Evolutionary conservation across 495 filamentous ascomycete species (phyloP).

Genomic region (Lentithecium fluviatile): DNA sequence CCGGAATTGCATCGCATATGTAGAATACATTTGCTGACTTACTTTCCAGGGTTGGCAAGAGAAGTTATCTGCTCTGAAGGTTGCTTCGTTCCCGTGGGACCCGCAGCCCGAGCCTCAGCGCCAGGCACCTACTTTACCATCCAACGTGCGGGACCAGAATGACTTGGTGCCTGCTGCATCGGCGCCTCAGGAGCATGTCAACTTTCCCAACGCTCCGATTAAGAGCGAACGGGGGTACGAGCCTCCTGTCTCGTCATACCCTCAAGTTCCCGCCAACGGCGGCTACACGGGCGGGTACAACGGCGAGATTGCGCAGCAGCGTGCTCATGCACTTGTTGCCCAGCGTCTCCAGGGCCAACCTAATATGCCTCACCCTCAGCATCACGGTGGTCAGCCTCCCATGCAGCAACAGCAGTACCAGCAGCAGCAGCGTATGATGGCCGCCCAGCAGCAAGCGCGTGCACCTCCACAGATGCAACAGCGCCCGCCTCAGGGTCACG

Average conservation of each 20-base stretch:
- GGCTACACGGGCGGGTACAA: conserved; percentile 46
- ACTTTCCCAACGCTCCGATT: conserved; percentile 54
- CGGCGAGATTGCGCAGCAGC: conserved; percentile 58
- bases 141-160: conserved; percentile 52
- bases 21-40: conserved; percentile 13
- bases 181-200: conserved; percentile 32
- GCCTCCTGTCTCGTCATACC: conserved; percentile 30
- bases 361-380: conserved; percentile 19
- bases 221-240: conserved; percentile 72
- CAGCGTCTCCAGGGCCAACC: conserved; percentile 54
- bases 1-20: neutral
- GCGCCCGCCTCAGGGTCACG: conserved; percentile 39
- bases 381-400: conserved; percentile 10
- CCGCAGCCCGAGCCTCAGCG: conserved; percentile 60
- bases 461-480: conserved; percentile 44
- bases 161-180: conserved; percentile 38
- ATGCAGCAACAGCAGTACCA: conserved; percentile 12
- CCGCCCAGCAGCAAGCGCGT: conserved; percentile 27
- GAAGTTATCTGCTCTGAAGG: conserved; percentile 75
- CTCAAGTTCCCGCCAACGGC: conserved; percentile 37
- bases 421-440: conserved; percentile 40
- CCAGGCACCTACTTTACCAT: conserved; percentile 59
- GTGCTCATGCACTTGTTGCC: conserved; percentile 53
- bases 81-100: conserved; percentile 95
- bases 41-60: conserved; percentile 79